Evolutionary conservation across 2,329 filamentous ascomycete genomes (phyloP), one percentile per base, ranked within the genome.

Genomic region (Aspergillus pseudotamarii): DNA sequence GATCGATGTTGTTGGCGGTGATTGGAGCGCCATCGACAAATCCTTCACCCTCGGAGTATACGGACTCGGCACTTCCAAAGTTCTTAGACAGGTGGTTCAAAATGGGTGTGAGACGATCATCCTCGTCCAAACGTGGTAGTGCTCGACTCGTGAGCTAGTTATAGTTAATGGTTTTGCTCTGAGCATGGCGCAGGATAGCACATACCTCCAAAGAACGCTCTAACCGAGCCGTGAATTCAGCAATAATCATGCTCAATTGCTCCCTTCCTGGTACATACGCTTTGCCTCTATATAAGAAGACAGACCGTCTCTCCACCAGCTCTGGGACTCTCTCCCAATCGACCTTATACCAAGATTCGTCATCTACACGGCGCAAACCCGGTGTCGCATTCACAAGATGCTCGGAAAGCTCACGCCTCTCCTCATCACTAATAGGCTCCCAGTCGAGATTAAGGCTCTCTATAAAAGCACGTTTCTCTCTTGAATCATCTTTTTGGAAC

Each of bases 291-390:
- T 85, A 90, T 68, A 98, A 68, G 60, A 95, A 89, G 1, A 96
- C 92, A 58, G 86, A 86, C 57, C 94, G 85, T 56, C 86, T 81
- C 78, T 97, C 94, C 0, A 99, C 89, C 43, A 99, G 81, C 65
- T 98, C 94, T 0, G 94, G 93, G 1, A 99, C 95, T 38, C 89
- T 87, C 75, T 93, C 91, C 93, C 94, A 99, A 72, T 97, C 93
- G 1, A 98, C 93, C 80, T 97, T 98, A 84, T 96, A 96, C 90
- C 93, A 99, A 30, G 83, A 88, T 71, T 95, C 92, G 48, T 97
- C 92, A 19, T 97, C 93, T 6, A 83, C 66, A 59, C 78, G 76
- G 46, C 76, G 77, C 55, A 84, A 71, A 6, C 82, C 81, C 9
- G 79, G 79, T 3, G 84, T 87, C 6, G 85, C 84, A 38, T 87